phyloP scores from a whole-genome alignment of 75 land plant species.

The Selaginella moellendorffii region DNA sequence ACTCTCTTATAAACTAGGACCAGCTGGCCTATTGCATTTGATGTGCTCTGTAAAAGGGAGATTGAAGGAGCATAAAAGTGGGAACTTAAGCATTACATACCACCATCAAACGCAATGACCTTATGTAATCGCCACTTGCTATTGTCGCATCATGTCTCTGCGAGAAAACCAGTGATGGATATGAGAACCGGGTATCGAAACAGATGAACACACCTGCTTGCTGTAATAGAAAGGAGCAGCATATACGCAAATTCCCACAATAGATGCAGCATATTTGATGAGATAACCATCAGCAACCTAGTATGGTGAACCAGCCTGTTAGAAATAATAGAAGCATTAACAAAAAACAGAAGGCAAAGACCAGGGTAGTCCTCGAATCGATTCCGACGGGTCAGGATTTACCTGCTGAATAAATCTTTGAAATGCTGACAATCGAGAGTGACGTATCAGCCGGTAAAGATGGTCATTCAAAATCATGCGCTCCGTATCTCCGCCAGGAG shows the following conservation, averaged over 20 bases:
- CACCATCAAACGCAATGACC: conserved; percentile 36
- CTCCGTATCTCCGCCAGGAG: conserved; percentile 34
- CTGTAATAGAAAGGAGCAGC: conserved; percentile 30
- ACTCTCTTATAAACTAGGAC: conserved; percentile 31
- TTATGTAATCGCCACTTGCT: conserved; percentile 32
- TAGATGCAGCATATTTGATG: conserved; percentile 29
- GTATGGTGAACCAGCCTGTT: background rate
- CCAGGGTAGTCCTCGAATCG: background rate
- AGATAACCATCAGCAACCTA: conserved; percentile 34
- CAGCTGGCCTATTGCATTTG: conserved; percentile 36
- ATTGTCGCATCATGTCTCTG: conserved; percentile 15
- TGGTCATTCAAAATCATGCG: conserved; percentile 27
- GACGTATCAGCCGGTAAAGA: conserved; percentile 21
- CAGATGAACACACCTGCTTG: conserved; percentile 8
- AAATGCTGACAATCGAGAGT: conserved; percentile 27
- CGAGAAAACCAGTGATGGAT: too few species aligned
- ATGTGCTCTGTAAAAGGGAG: conserved; percentile 24
- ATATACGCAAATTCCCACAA: conserved; percentile 31
- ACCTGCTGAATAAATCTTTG: conserved; percentile 40
- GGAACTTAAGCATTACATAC: conserved; percentile 11
- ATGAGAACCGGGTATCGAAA: too few species aligned
- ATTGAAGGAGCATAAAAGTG: conserved; percentile 9
- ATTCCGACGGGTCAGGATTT: background rate
- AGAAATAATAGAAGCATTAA: background rate
- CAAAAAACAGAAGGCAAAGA: background rate